Evolutionary conservation across 345 rosid species (phyloP).

Genomic region (Noccaea bulbosa): DNA sequence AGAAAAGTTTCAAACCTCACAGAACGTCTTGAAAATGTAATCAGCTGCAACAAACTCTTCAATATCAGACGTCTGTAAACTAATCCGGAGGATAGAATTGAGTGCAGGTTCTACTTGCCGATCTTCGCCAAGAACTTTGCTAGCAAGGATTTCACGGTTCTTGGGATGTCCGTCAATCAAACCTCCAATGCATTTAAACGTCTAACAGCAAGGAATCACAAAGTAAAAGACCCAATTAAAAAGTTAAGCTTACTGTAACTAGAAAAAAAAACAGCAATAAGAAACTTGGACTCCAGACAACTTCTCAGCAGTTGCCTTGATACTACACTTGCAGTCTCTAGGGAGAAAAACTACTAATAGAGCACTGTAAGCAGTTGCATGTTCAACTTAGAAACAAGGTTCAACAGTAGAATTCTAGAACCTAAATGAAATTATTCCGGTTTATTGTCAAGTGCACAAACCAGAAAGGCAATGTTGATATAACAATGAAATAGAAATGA

Average conservation of each 20-base stretch:
- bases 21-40: slow-evolving; percentile 79
- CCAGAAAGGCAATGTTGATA: slow-evolving; percentile 1
- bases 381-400: slow-evolving; percentile 29
- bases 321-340: slow-evolving; percentile 15
- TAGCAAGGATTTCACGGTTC: slow-evolving; percentile 77
- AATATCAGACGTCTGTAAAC: slow-evolving; percentile 77
- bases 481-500: background rate
- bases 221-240: slow-evolving; percentile 18
- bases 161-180: slow-evolving; percentile 75
- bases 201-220: slow-evolving; percentile 53
- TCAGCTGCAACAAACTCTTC: slow-evolving; percentile 96
- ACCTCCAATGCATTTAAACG: slow-evolving; percentile 82
- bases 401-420: slow-evolving; percentile 16
- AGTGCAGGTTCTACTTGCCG: slow-evolving; percentile 90
- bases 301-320: slow-evolving; percentile 26
- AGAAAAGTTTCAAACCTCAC: slow-evolving; percentile 67
- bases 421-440: background rate
- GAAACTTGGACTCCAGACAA: slow-evolving; percentile 19
- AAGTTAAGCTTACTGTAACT: slow-evolving; percentile 3
- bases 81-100: slow-evolving; percentile 90
- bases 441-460: background rate
- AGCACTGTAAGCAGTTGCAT: slow-evolving; percentile 3
- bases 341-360: background rate
- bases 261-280: slow-evolving; percentile 4
- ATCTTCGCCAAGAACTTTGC: slow-evolving; percentile 93